These are phyloP conservation scores for Mariannaea elegans DNA, from an alignment of 2,329 filamentous ascomycete species.

Conservation along the genomic window DNA sequence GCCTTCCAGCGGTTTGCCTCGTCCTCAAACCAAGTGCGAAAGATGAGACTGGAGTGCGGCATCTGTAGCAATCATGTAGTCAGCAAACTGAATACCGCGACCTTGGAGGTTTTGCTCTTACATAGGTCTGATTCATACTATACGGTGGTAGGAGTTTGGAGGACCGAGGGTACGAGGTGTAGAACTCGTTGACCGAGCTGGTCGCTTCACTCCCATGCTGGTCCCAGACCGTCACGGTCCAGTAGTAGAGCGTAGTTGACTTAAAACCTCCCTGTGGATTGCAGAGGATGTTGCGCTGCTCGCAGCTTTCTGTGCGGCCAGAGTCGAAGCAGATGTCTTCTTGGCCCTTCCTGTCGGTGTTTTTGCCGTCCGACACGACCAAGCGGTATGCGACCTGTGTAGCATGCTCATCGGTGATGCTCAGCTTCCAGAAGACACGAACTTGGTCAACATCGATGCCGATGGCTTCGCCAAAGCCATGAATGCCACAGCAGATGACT, in stretches of 20 bases:
- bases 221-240: conserved; percentile 50
- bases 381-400: conserved; percentile 43
- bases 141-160: conserved; percentile 48
- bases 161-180: conserved; percentile 49
- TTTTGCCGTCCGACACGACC: conserved; percentile 12
- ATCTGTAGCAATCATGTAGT: conserved; percentile 47
- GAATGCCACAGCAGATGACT: conserved; percentile 47
- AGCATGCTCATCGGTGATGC: conserved; percentile 41
- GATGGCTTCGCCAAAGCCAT: conserved; percentile 49
- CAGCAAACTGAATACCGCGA: neutral
- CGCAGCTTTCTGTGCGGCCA: conserved; percentile 27
- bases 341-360: neutral
- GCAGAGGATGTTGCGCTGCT: conserved; percentile 36
- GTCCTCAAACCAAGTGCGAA: conserved; percentile 53
- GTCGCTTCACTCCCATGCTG: conserved; percentile 37
- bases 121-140: conserved; percentile 53
- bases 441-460: conserved; percentile 50
- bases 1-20: conserved; percentile 50
- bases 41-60: conserved; percentile 52
- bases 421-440: conserved; percentile 47
- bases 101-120: conserved; percentile 2
- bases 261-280: conserved; percentile 44
- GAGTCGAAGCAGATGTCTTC: conserved; percentile 27
- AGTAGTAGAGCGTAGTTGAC: conserved; percentile 47
- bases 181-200: conserved; percentile 46